Evolutionary conservation across 1,284 basidiomycete genomes (phyloP).

Genomic region (Ceratobasidium sp.): DNA sequence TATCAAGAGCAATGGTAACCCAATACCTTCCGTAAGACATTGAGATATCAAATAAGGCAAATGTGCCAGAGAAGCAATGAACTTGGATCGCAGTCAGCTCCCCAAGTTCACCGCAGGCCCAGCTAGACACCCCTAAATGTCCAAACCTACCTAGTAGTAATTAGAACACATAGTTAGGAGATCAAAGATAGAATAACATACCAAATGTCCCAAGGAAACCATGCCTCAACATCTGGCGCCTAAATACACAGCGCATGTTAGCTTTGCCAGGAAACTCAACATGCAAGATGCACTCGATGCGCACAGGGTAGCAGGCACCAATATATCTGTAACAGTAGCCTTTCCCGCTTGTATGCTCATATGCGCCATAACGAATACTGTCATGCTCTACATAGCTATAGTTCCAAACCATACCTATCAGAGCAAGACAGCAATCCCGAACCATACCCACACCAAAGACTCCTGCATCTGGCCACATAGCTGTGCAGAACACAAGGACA

Average conservation of each 20-base stretch:
- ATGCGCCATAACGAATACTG: background rate
- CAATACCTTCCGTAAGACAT: background rate
- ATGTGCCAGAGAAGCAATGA: background rate
- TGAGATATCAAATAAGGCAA: background rate
- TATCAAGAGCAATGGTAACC: background rate
- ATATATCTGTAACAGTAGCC: conserved; percentile 12
- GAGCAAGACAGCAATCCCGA: background rate
- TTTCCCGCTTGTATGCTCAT: background rate
- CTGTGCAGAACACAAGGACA: background rate
- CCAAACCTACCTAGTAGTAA: background rate
- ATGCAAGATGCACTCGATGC: background rate
- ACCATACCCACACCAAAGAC: background rate
- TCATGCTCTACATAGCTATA: conserved; percentile 4
- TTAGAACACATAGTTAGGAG: background rate
- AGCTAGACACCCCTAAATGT: background rate
- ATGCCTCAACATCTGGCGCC: background rate
- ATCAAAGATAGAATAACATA: background rate
- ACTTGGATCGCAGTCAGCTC: background rate
- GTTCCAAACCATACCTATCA: background rate
- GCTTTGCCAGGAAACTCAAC: conserved; percentile 6
- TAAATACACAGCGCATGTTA: background rate
- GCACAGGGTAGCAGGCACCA: background rate
- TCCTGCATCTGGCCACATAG: background rate
- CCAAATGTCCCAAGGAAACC: background rate
- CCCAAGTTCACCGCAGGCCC: background rate